Evolutionary conservation across 2,329 filamentous ascomycete genomes (phyloP), one percentile per base, ranked within the genome.

Genomic region (Dothistroma pini): DNA sequence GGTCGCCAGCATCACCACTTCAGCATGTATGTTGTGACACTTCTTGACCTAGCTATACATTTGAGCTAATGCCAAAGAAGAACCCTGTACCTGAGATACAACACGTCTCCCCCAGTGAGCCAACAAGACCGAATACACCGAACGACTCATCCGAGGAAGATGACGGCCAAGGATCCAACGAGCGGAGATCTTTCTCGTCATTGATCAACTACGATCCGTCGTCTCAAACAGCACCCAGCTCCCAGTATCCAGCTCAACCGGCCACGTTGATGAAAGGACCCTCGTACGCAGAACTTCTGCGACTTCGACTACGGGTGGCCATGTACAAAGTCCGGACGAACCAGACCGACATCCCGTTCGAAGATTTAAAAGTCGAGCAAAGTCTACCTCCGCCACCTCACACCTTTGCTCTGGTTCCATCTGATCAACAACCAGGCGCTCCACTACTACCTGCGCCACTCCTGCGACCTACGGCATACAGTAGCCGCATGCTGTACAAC

Each of bases 311-410:
- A 16, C 81, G 84, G 31, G 82, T 91, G 21, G 89, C 88, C 14
- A 84, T 83, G 70, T 92, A 91, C 79, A 92, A 92, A 75, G 80
- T 93, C 66, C 83, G 82, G 60, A 92, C 89, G 1, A 86, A 89
- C 62, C 89, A 93, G 75, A 83, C 86, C 57, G 78, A 83, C 60
- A 80, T 89, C 31, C 86, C 88, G 1, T 81, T 90, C 63, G 80
- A 86, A 58, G 76, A 84, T 51, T 79, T 91, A 57, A 69, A 63
- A 61, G 70, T 61, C 64, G 59, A 64, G 47, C 53, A 54, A n/a
- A 47, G 54, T 22, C 8, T 54, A 50, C n/a, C 34, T 11, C n/a
- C n/a, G 29, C 51, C 31, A 11, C n/a, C 31, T 35, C 51, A 44
- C n/a, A n/a, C 41, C 14, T 44, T 44, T 19, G 41, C 41, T 44